These are phyloP conservation scores for Litsea cubeba DNA, from an alignment of 164 flowering plant genomes.

Conservation along the genomic window DNA sequence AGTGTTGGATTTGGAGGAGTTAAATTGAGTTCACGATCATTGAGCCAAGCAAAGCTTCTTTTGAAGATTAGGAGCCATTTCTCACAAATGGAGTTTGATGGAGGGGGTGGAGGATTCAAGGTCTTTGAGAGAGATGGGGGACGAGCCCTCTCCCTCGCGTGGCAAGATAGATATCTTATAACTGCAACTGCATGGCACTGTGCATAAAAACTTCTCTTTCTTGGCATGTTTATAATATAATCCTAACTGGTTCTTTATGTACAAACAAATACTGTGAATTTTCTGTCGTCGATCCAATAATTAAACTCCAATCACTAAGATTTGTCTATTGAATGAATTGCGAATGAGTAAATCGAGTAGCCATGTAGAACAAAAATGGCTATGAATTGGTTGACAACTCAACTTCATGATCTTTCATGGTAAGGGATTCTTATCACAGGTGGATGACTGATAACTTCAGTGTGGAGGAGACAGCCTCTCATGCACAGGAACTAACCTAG, in stretches of 20 bases:
- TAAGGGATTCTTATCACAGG: not conserved
- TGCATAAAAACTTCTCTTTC: slow-evolving; percentile 8
- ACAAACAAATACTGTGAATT: too few species aligned
- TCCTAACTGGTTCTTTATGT: not conserved
- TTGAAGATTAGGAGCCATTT: slow-evolving; percentile 55
- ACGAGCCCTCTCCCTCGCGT: slow-evolving; percentile 53
- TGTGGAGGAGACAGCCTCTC: not conserved
- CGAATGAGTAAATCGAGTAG: too few species aligned
- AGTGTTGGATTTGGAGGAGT: slow-evolving; percentile 45
- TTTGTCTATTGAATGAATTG: not conserved
- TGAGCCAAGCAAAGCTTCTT: slow-evolving; percentile 68
- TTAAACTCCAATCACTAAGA: not conserved
- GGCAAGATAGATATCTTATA: slow-evolving; percentile 64
- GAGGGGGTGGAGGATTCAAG: slow-evolving; percentile 45
- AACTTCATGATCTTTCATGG: not conserved
- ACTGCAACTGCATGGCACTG: slow-evolving; percentile 67
- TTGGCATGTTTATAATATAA: not conserved
- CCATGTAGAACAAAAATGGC: too few species aligned
- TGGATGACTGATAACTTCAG: not conserved
- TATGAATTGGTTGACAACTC: not conserved
- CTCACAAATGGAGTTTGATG: slow-evolving; percentile 31
- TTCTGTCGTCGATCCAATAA: not conserved
- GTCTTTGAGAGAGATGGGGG: slow-evolving; percentile 63
- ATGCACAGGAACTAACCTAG: too few species aligned
- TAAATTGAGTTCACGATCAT: slow-evolving; percentile 44